phyloP scores from a whole-genome alignment of 441 rosid species.

The Geranium incanum region DNA sequence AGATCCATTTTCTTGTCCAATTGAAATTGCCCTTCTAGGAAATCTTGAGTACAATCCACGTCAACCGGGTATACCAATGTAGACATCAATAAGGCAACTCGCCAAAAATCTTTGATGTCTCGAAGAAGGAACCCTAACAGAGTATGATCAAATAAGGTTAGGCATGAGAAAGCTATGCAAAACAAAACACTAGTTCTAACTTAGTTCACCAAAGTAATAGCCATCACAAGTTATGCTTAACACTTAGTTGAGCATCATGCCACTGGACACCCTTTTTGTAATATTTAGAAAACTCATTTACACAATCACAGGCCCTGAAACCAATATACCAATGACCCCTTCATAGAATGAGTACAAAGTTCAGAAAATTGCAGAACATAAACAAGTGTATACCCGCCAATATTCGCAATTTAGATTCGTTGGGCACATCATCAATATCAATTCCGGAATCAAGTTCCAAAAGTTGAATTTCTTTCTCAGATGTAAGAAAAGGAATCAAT shows the following conservation, averaged over 20 bases:
- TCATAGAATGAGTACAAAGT: not conserved
- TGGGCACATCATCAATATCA: conserved; percentile 42
- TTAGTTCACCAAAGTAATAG: not conserved
- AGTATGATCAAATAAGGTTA: conserved; percentile 12
- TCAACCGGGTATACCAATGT: conserved; percentile 44
- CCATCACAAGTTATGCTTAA: not conserved
- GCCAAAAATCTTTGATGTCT: conserved; percentile 83
- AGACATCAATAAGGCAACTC: conserved; percentile 62
- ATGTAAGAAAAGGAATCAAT: conserved; percentile 51
- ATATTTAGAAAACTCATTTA: not conserved
- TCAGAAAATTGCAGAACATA: not conserved
- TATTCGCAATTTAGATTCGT: conserved; percentile 50
- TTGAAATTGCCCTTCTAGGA: conserved; percentile 31
- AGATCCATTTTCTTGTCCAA: conserved; percentile 46
- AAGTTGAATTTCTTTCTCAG: conserved; percentile 30
- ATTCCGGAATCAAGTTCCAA: conserved; percentile 40
- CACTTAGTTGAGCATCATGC: not conserved
- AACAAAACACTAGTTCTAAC: not conserved
- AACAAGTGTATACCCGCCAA: conserved; percentile 42
- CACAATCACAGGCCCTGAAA: not conserved
- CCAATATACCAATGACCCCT: not conserved
- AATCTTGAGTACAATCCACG: conserved; percentile 30
- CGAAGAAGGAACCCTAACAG: conserved; percentile 63
- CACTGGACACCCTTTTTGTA: not conserved
- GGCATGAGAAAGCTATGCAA: not conserved